These are phyloP conservation scores for Entonaema liquescens DNA, from an alignment of 495 filamentous ascomycete species.

Conservation along the genomic window DNA sequence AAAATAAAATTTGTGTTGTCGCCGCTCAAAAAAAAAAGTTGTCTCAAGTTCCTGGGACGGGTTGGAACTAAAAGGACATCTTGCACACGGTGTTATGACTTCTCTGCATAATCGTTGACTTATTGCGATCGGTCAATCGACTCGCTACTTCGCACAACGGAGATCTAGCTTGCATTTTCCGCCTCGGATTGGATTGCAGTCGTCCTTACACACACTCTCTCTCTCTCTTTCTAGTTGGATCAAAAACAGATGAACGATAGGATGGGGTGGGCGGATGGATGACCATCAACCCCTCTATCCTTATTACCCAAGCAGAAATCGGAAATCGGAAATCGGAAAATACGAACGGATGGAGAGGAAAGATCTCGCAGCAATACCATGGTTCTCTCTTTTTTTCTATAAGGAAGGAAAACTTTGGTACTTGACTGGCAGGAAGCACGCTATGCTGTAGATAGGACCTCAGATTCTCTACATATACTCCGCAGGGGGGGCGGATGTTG, in stretches of 20 bases:
- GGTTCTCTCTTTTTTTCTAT: constrained; percentile 1
- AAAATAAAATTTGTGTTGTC: background rate
- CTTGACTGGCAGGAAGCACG: background rate
- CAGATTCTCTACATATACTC: constrained; percentile 2
- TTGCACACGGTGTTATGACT: background rate
- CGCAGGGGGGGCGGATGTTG: background rate
- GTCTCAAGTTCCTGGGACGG: background rate
- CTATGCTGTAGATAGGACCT: constrained; percentile 1
- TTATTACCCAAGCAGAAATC: background rate
- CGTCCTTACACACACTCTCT: background rate
- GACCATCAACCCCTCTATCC: background rate
- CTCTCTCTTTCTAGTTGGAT: background rate
- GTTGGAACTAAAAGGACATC: background rate
- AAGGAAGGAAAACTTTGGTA: background rate
- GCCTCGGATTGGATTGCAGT: background rate
- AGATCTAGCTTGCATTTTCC: background rate
- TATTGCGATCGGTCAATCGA: background rate
- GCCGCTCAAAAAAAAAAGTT: background rate
- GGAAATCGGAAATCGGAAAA: background rate
- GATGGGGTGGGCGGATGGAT: background rate
- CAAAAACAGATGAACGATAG: background rate
- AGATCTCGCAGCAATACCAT: background rate
- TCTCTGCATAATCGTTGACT: background rate
- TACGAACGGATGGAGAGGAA: background rate
- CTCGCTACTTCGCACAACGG: background rate